Evolutionary conservation across 1,284 basidiomycete genomes (phyloP).

Genomic region (Ustilago hordei): DNA sequence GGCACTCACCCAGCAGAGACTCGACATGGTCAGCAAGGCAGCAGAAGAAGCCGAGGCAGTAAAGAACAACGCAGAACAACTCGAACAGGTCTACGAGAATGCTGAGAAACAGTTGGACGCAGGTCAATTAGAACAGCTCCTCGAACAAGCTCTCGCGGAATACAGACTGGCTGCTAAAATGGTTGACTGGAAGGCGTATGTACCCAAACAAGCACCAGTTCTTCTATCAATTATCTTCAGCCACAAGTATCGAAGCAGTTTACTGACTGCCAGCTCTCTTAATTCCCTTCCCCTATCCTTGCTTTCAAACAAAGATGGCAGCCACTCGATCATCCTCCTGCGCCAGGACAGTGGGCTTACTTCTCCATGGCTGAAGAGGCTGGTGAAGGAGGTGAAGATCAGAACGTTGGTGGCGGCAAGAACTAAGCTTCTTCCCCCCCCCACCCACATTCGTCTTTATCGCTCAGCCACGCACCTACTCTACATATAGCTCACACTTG

Average conservation of each 20-base stretch:
- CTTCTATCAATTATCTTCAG: not conserved
- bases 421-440: slow-evolving; percentile 4
- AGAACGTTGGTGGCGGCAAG: slow-evolving; percentile 39
- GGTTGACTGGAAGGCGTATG: slow-evolving; percentile 95
- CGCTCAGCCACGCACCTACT: not conserved
- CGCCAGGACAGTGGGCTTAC: slow-evolving; percentile 87
- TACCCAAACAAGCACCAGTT: slow-evolving; percentile 61
- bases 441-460: not conserved
- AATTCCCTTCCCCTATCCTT: slow-evolving; percentile 1
- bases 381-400: slow-evolving; percentile 60
- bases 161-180: slow-evolving; percentile 82
- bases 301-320: slow-evolving; percentile 78
- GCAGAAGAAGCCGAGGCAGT: slow-evolving; percentile 72
- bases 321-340: slow-evolving; percentile 82
- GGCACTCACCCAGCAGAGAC: slow-evolving; percentile 84
- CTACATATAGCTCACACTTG: not conserved
- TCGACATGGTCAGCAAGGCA: slow-evolving; percentile 75
- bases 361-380: slow-evolving; percentile 71
- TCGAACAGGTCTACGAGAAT: slow-evolving; percentile 80
- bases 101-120: slow-evolving; percentile 74
- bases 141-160: slow-evolving; percentile 87
- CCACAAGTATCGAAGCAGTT: not conserved
- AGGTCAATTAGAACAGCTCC: slow-evolving; percentile 78
- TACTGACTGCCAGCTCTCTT: not conserved
- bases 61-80: slow-evolving; percentile 64